Evolutionary conservation across 208 protist genomes (phyloP).

Genomic region (Wallacemonas rigidus): DNA sequence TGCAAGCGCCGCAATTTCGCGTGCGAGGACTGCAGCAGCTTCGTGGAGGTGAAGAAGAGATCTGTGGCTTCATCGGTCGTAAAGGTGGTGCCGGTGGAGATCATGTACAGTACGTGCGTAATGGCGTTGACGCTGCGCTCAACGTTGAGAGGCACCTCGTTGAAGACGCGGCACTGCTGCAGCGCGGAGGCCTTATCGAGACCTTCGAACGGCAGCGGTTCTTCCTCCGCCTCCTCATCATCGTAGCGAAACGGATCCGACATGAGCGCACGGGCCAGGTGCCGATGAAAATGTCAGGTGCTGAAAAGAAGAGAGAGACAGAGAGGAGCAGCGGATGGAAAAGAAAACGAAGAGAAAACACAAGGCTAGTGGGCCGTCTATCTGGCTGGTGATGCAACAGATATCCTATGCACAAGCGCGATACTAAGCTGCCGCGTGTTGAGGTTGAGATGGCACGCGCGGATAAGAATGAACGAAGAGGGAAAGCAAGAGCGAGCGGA

Average conservation of each 20-base stretch:
- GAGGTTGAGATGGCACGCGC: not conserved
- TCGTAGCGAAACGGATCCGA: slow-evolving; percentile 17
- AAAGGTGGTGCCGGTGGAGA: slow-evolving; percentile 93
- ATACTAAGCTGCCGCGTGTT: not conserved
- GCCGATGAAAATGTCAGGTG: not conserved
- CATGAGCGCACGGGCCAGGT: not conserved
- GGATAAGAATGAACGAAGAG: not conserved
- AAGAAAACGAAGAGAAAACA: slow-evolving; percentile 20
- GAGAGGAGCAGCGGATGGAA: slow-evolving; percentile 13
- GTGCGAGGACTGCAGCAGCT: slow-evolving; percentile 97
- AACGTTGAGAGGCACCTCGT: slow-evolving; percentile 89
- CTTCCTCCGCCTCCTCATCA: slow-evolving; percentile 83
- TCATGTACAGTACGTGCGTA: slow-evolving; percentile 96
- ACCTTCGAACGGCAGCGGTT: slow-evolving; percentile 88
- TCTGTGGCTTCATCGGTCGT: slow-evolving; percentile 95
- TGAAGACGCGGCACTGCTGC: slow-evolving; percentile 96
- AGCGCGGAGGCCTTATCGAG: slow-evolving; percentile 95
- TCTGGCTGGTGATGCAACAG: not conserved
- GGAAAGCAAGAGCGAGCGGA: not conserved
- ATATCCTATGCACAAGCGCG: slow-evolving; percentile 7
- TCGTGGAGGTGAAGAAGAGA: slow-evolving; percentile 98
- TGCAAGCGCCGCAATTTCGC: slow-evolving; percentile 95
- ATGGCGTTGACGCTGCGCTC: slow-evolving; percentile 89
- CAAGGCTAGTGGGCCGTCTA: slow-evolving; percentile 2
- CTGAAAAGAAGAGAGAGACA: not conserved